Evolutionary conservation across 164 flowering plant species (phyloP), one percentile per base, ranked within the genome.

Genomic region (Houttuynia cordata): DNA sequence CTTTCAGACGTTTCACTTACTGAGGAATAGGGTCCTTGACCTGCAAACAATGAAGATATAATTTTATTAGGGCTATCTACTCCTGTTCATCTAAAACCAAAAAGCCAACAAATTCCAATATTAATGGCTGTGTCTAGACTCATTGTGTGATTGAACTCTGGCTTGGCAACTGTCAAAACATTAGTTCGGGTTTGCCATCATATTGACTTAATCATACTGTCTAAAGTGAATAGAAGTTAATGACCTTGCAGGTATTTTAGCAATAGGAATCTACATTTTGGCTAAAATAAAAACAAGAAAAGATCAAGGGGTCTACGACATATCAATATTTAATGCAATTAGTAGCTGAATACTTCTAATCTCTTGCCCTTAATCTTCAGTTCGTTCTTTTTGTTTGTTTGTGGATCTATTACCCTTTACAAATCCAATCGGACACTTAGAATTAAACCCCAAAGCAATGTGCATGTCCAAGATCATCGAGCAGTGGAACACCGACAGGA

Each of bases 1-100:
- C 72, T 73, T 74, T 89, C 79, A 79, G 91, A 75, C 98, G 91
- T 81, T 89, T 89, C 40, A 61, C 39, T 52, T 74, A 72, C 65
- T 87, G 96, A 47, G 79, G 74, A 53, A 92, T 87, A 1, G 96
- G 96, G 68, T 92, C 96, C 73, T 78, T 89, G n/a, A 89, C 95
- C 98, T 92, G 79, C 51, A 53, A 70, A 58, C 24, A 53, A 12
- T 41, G 52, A 14, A 24, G 37, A 30, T 2, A 30, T 30, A 30
- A 30, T 30, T 30, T 30, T 2, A 30, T 30, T 6, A 30, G 37
- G 37, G 4, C 37, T 30, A 30, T 30, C 6, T 30, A 30, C 37
- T 30, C 37, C 2, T 30, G 37, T 30, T 6, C 37, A 30, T 30
- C 37, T 30, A 30, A 30, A 6, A 30, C 6, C 37, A 30, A 30